phyloP scores from a whole-genome alignment of 1,284 basidiomycete genomes.

The Ceratobasidium sp. region DNA sequence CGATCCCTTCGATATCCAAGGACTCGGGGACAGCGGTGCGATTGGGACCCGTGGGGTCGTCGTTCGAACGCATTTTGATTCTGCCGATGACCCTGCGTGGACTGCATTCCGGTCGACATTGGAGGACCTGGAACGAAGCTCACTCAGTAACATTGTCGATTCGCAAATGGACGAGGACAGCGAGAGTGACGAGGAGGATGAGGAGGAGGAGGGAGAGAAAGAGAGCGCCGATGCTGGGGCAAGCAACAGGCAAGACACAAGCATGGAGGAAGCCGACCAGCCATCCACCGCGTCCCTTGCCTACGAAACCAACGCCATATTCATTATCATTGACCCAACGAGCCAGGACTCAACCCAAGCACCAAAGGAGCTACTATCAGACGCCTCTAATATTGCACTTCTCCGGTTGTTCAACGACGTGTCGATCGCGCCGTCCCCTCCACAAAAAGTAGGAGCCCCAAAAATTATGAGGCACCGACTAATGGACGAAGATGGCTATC shows the following conservation, averaged over 20 bases:
- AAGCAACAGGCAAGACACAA: conserved; percentile 50
- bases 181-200: conserved; percentile 48
- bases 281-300: background rate
- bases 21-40: conserved; percentile 30
- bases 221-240: conserved; percentile 49
- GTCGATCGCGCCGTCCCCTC: conserved; percentile 68
- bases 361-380: conserved; percentile 37
- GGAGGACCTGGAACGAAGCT: conserved; percentile 61
- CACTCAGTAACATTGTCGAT: conserved; percentile 38
- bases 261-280: conserved; percentile 2
- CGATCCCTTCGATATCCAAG: conserved; percentile 41
- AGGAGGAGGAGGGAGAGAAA: conserved; percentile 50
- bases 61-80: conserved; percentile 72
- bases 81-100: conserved; percentile 74
- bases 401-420: conserved; percentile 78
- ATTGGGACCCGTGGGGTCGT: conserved; percentile 66
- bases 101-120: conserved; percentile 65
- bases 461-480: conserved; percentile 51
- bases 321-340: conserved; percentile 66
- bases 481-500: conserved; percentile 33
- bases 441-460: conserved; percentile 61
- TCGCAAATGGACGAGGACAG: conserved; percentile 51
- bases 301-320: conserved; percentile 56
- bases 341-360: conserved; percentile 54
- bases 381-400: conserved; percentile 72